Base-by-base conservation (phyloP, 345 rosid species). In the Hypericum androsaemum region DNA sequence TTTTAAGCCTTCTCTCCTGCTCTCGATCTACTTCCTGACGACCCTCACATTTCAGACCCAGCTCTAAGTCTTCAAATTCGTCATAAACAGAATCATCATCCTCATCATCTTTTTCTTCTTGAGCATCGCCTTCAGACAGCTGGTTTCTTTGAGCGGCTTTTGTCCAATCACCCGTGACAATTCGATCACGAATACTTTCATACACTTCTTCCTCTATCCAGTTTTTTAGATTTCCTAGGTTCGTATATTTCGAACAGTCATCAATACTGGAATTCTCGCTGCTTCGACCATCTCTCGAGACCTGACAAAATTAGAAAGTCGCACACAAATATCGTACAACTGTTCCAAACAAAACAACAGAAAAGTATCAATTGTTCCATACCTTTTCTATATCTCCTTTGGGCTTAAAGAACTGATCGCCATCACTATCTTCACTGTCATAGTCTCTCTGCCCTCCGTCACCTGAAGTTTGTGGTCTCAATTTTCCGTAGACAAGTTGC, bases 41-140 rank as follows among this genome's bases (percentile, higher is more conserved):
- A 59, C 55, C 56, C 52, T 64, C 74, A 54, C 75, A 60, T 58
- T 74, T 81, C 68, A 81, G 77, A 55, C 88, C 89, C 0, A 82
- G 78, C 77, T 90, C 98, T 67, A 90, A 43, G 80, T 90, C 98
- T 67, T 88, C 96, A 67, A 90, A 90, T 55, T 90, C 95, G 32
- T 95, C 98, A 74, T 68, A 64, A 16, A 72, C 68, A 48, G 54
- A 39, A 38, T 73, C 86, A 74, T 83, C 98, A 35, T 77, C 75
- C 35, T 75, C 86, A 14, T 46, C 50, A 46, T 46, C 10, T 1
- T 32, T 46, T 13, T 13, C 50, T 13, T 15, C 74, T 55, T 63
- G 71, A 61, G 41, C 50, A 39, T 64, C 64, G 39, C 54, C 56
- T 42, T 58, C 74, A 39, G 70, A 56, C 6, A 43, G 52, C 63